Base-by-base conservation (phyloP, 805 yeast genomes). In the Saccharomyces paradoxus region DNA sequence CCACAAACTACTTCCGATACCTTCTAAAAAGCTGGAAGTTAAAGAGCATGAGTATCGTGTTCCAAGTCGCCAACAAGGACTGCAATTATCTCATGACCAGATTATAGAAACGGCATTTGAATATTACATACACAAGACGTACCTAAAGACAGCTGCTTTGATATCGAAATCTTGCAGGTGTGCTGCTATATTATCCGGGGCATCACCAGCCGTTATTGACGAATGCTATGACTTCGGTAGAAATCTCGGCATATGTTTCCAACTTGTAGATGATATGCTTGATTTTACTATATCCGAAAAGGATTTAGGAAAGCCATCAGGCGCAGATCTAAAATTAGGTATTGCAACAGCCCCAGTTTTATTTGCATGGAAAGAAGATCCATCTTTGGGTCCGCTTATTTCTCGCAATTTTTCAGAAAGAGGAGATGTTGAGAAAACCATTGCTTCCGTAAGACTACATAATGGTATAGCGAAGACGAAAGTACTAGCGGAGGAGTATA, bases 331-430 rank as follows among this genome's bases (percentile, higher is more conserved):
- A 62, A 83, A 91, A 69, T 76, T 94, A 48, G 99, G 99, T 0
- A 78, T 94, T 62, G 98, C 98, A 1, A 94, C 99, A 0, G 98
- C 97, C 0, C 99, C 99, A 1, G 90, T 92, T 2, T 74, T 94
- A 53, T 94, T 79, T 71, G 98, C 99, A 1, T 94, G 99, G 99
- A 83, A 81, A 64, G 81, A 86, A 63, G 83, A 81, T 63, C 96
- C 96, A 0, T 86, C 84, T 55, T 76, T 94, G 50, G 98, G 97
- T 2, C 83, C 81, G 41, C 71, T 92, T 63, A 90, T 94, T 62
- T 82, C 82, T 26, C 81, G 98, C 56, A 89, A 92, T 70, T 94
- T 94, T 70, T 77, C 79, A 49, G 73, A 81, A 55, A 81, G 83
- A 1, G 96, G 96, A 4, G 99, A 94, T 69, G 86, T 92, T 41